A percentile compares a stretch with the other conserved stretches of the same genome.
phyloP scores from a whole-genome alignment of 2,329 filamentous ascomycete species.

The Diaporthe humulicola region DNA sequence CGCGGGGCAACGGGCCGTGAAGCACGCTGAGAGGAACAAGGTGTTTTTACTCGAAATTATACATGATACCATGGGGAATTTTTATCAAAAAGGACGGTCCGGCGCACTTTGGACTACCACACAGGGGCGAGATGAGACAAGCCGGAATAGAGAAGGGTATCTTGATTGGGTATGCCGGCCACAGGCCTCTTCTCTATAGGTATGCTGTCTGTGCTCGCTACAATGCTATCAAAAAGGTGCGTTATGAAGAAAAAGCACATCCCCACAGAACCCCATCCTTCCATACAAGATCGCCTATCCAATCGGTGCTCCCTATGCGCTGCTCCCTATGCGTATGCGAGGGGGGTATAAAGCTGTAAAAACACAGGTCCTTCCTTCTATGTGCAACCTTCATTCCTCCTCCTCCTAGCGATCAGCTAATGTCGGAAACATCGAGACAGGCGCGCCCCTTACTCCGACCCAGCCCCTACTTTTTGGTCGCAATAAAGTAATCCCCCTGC shows the following conservation, averaged over 20 bases:
- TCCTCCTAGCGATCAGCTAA: constrained; percentile 13
- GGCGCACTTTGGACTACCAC: not conserved
- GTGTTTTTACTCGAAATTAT: not conserved
- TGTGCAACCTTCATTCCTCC: constrained; percentile 1
- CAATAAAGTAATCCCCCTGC: constrained; percentile 89
- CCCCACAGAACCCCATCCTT: not conserved
- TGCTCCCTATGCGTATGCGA: constrained; percentile 31
- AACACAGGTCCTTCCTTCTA: constrained; percentile 8
- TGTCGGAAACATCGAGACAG: not conserved
- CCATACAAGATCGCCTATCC: constrained; percentile 20
- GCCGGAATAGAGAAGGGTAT: constrained; percentile 20
- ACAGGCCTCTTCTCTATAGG: constrained; percentile 31
- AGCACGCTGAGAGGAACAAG: not conserved
- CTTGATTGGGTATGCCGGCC: constrained; percentile 41
- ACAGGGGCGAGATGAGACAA: not conserved
- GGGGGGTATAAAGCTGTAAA: constrained; percentile 37
- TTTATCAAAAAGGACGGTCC: not conserved
- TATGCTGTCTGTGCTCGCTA: constrained; percentile 45
- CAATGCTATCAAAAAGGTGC: constrained; percentile 38
- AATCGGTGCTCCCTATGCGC: constrained; percentile 12
- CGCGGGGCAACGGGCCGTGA: constrained; percentile 40
- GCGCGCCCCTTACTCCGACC: not conserved
- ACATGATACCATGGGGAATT: constrained; percentile 31
- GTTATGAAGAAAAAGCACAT: constrained; percentile 7
- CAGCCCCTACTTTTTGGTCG: constrained; percentile 74